Conservation (phyloP, 2,329 filamentous ascomycete genomes). For the Colletotrichum godetiae region DNA sequence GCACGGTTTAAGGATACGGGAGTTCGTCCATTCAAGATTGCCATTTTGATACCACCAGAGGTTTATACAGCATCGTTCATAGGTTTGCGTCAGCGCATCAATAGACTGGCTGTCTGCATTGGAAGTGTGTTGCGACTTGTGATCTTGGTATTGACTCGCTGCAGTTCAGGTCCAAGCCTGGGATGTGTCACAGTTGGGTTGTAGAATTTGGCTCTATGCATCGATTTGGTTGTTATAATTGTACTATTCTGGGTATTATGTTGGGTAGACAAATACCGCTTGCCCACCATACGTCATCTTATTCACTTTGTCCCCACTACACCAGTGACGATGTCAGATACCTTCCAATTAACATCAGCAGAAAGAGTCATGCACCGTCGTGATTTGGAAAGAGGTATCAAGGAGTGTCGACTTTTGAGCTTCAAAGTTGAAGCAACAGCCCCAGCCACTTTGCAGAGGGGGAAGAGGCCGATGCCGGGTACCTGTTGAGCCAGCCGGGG, state of each 20-base stretch:
- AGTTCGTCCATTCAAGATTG: constrained; percentile 26
- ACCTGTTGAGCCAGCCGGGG: constrained; percentile 22
- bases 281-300: not conserved
- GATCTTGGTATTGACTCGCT: not conserved
- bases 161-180: too few relatives aligned
- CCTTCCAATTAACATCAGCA: too few relatives aligned
- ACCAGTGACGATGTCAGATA: not conserved
- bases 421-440: not conserved
- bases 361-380: too few relatives aligned
- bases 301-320: not conserved
- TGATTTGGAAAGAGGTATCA: not conserved
- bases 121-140: not conserved
- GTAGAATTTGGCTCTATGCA: not conserved
- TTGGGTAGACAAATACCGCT: not conserved
- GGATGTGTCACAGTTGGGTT: not conserved
- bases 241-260: too few relatives aligned
- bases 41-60: constrained; percentile 31
- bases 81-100: not conserved
- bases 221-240: not conserved
- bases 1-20: constrained; percentile 18
- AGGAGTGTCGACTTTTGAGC: not conserved
- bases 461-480: constrained; percentile 29
- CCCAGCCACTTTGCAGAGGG: constrained; percentile 4
- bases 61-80: constrained; percentile 23
- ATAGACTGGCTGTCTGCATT: constrained; percentile 17